A percentile compares a stretch with the other conserved stretches of the same genome.
Conservation (phyloP, 2,329 filamentous ascomycete species). For the Camillea tinctor region DNA sequence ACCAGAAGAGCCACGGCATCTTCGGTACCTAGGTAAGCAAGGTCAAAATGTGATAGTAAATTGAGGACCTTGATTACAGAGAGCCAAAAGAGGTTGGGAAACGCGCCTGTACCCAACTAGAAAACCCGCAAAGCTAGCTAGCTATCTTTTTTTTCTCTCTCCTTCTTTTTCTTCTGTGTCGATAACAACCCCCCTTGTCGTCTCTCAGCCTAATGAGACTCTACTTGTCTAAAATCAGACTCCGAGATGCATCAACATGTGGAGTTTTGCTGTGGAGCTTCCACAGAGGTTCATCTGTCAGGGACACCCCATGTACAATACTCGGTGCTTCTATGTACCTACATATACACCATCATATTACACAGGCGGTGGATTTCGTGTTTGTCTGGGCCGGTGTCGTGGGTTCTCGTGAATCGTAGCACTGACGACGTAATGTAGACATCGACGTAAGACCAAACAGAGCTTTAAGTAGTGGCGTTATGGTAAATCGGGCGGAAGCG, state of each 20-base stretch:
- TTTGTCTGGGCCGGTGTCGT: neutral
- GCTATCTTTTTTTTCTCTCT: neutral
- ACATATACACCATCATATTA: too few species aligned
- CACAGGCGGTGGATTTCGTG: neutral
- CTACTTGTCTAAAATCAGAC: neutral
- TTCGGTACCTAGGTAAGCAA: neutral
- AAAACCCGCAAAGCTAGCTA: neutral
- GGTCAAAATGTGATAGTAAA: neutral
- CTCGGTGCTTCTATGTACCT: neutral
- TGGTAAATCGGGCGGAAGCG: constrained; percentile 10
- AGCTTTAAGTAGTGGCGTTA: constrained; percentile 6
- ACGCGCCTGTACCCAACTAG: neutral
- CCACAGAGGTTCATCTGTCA: neutral
- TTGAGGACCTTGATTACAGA: too few species aligned
- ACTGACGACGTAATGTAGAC: neutral
- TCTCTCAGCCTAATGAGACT: constrained; percentile 17
- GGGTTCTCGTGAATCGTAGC: neutral
- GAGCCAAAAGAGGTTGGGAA: too few species aligned
- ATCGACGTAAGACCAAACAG: constrained; percentile 4
- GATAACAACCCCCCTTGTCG: constrained; percentile 14
- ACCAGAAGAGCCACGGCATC: neutral
- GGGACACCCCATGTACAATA: neutral
- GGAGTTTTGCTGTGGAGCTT: constrained; percentile 18
- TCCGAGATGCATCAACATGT: constrained; percentile 11
- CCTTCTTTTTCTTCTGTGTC: neutral